A percentile compares a stretch with the other conserved stretches of the same genome.
phyloP scores from a whole-genome alignment of 2,329 filamentous ascomycete species.

The Penicillium sp. region DNA sequence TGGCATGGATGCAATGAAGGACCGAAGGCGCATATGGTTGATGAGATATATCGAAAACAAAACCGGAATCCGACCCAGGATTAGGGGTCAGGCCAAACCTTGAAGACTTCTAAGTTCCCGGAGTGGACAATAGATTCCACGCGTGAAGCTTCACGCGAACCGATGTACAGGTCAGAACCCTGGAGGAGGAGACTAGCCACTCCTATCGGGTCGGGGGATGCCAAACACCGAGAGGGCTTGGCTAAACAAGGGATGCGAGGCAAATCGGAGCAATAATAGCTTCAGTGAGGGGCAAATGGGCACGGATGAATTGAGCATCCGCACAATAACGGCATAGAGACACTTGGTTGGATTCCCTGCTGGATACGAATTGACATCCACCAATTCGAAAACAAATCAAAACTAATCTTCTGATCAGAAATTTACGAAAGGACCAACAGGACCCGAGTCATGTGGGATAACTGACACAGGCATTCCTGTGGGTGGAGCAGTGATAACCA shows the following conservation, averaged over 20 bases:
- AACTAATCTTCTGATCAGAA: not conserved
- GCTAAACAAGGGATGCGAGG: slow-evolving; percentile 20
- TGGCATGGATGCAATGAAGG: not conserved
- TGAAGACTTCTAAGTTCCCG: not conserved
- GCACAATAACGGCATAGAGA: not conserved
- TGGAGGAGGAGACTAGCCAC: not conserved
- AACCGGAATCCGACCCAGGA: not conserved
- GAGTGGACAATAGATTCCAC: slow-evolving; percentile 1
- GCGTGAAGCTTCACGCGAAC: slow-evolving; percentile 3
- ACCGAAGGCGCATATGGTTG: not conserved
- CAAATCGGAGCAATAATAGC: not conserved
- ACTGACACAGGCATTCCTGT: slow-evolving; percentile 7
- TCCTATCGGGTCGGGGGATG: not conserved
- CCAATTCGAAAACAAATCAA: not conserved
- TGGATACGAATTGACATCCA: not conserved
- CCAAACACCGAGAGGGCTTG: not conserved
- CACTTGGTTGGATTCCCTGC: not conserved
- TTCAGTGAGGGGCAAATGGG: not conserved
- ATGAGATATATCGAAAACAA: slow-evolving; percentile 1
- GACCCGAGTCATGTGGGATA: slow-evolving; percentile 11
- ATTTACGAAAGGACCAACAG: not conserved
- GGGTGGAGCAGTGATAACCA: slow-evolving; percentile 3
- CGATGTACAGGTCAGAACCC: slow-evolving; percentile 19
- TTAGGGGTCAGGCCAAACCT: not conserved
- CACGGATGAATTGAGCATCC: not conserved